Evolutionary conservation across 306 rosid genomes (phyloP).

Genomic region (Quercus rubra): DNA sequence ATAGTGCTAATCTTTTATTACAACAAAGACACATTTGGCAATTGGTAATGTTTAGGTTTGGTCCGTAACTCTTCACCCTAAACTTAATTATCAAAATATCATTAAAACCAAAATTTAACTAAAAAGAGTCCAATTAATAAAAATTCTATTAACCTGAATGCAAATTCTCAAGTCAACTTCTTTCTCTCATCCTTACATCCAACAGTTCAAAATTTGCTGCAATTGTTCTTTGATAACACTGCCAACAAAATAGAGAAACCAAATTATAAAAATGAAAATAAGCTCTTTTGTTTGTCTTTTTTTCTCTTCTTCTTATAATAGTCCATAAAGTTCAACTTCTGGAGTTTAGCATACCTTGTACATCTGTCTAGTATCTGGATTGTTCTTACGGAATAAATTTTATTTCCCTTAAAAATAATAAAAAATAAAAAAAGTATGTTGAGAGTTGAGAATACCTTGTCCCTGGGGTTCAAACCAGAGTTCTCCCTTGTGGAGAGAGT

Average conservation of each 20-base stretch:
- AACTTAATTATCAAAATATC: background rate
- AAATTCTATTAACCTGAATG: too few species aligned
- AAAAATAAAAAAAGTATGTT: too few species aligned
- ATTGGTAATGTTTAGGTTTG: background rate
- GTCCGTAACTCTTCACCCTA: background rate
- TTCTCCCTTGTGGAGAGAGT: too few species aligned
- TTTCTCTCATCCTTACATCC: background rate
- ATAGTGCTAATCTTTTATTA: background rate
- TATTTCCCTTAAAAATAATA: too few species aligned
- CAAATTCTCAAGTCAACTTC: background rate
- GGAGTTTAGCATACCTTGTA: background rate
- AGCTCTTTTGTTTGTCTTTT: background rate
- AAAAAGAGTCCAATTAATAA: too few species aligned
- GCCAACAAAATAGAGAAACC: background rate
- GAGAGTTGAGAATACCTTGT: too few species aligned
- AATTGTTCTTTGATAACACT: background rate
- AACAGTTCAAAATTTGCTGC: background rate
- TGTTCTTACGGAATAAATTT: background rate
- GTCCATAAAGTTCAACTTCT: background rate
- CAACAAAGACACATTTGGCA: background rate
- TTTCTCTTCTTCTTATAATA: background rate
- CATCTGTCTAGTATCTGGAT: background rate
- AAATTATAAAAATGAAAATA: background rate
- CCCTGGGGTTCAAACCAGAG: too few species aligned
- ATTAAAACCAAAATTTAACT: background rate